Evolutionary conservation across 371 early-diverging fungal species (phyloP).

Genomic region (Mucor piriformis): DNA sequence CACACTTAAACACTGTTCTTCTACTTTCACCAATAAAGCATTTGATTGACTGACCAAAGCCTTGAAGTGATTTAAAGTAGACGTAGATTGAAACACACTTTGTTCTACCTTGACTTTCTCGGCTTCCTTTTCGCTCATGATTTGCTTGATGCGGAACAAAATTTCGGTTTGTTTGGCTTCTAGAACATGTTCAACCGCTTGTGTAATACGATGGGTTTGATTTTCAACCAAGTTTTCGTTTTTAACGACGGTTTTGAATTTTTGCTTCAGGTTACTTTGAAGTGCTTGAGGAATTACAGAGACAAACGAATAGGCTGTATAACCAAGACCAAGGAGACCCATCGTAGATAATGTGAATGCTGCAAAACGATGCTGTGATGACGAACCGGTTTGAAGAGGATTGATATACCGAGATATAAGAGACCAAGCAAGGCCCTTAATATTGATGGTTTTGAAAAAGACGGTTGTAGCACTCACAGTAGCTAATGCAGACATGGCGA

Average conservation of each 20-base stretch:
- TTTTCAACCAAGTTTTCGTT: background rate
- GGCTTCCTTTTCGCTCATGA: background rate
- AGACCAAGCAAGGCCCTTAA: background rate
- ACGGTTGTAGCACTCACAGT: background rate
- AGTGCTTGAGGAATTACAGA: slow-evolving; percentile 6
- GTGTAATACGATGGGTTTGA: background rate
- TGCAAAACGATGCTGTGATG: background rate
- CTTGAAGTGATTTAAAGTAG: background rate
- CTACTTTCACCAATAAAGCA: slow-evolving; percentile 1
- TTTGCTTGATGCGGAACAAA: slow-evolving; percentile 1
- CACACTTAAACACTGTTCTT: background rate
- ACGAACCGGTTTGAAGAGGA: background rate
- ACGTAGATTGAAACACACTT: background rate
- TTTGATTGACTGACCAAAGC: slow-evolving; percentile 1
- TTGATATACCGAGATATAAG: background rate
- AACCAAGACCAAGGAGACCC: background rate
- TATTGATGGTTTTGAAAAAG: background rate
- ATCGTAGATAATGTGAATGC: background rate
- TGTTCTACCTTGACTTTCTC: slow-evolving; percentile 1
- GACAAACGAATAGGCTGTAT: slow-evolving; percentile 8
- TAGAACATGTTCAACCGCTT: background rate
- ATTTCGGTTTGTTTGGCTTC: slow-evolving; percentile 4
- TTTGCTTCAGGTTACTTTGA: slow-evolving; percentile 3
- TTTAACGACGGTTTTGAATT: slow-evolving; percentile 4
- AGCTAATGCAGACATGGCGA: background rate